These are phyloP conservation scores for Acanthamoeba castellanii DNA, from an alignment of 208 protist species.

Conservation along the genomic window DNA sequence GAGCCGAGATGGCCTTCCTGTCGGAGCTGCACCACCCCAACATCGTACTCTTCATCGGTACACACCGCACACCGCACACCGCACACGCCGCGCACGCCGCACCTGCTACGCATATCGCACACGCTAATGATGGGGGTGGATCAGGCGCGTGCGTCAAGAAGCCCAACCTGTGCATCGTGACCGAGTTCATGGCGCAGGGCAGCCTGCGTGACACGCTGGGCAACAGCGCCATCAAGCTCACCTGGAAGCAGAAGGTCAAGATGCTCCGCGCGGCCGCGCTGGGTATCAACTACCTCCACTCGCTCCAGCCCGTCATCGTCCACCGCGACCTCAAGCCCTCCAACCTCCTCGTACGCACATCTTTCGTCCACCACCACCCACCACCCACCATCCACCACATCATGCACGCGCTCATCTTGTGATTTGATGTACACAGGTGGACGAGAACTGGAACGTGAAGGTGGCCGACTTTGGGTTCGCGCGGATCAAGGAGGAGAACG, in stretches of 20 bases:
- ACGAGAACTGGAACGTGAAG: constrained; percentile 41
- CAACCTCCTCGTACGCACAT: constrained; percentile 49
- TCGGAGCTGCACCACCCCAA: constrained; percentile 80
- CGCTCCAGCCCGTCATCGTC: background rate
- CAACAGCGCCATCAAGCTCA: background rate
- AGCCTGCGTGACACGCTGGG: constrained; percentile 75
- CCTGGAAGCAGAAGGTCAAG: background rate
- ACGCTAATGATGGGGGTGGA: background rate
- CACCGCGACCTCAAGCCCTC: constrained; percentile 42
- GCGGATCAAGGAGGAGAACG: constrained; percentile 39
- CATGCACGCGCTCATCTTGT: background rate
- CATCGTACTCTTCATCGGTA: constrained; percentile 79
- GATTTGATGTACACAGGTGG: background rate
- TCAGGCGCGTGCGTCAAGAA: constrained; percentile 66
- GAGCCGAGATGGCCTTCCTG: constrained; percentile 81
- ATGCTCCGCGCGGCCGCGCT: background rate
- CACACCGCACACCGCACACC: too few relatives aligned
- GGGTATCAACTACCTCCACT: constrained; percentile 70
- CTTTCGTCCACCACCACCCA: too few relatives aligned
- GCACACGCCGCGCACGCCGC: too few relatives aligned
- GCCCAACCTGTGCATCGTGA: constrained; percentile 85
- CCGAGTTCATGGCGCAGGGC: constrained; percentile 82
- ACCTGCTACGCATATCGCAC: background rate
- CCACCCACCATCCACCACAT: too few relatives aligned
- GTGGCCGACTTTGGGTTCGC: constrained; percentile 54